Evolutionary conservation across 73 alveolate species (phyloP).

Genomic region (Paramecium biaurelia): DNA sequence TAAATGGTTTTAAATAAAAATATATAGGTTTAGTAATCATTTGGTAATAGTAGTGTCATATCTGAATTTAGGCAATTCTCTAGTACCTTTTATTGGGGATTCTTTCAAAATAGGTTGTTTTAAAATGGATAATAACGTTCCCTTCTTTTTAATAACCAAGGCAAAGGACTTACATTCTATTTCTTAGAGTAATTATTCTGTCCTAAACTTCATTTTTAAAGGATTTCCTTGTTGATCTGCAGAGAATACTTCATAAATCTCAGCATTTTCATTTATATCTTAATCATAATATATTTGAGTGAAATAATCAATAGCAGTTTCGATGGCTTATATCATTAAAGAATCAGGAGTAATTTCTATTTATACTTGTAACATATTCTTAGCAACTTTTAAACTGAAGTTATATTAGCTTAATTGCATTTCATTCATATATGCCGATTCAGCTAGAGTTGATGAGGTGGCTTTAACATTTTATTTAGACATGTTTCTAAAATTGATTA

Average conservation of each 20-base stretch:
- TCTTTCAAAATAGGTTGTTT: not conserved
- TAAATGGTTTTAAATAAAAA: not conserved
- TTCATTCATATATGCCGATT: not conserved
- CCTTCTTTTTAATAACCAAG: not conserved
- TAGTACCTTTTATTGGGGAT: not conserved
- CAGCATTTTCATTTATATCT: not conserved
- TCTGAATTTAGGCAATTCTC: not conserved
- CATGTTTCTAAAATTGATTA: not conserved
- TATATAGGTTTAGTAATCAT: not conserved
- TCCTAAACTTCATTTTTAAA: not conserved
- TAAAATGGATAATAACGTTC: not conserved
- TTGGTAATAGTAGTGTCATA: not conserved
- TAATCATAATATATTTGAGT: slow-evolving; percentile 2
- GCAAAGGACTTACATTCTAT: not conserved
- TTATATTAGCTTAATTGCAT: not conserved
- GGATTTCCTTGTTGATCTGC: not conserved
- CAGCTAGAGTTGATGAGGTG: not conserved
- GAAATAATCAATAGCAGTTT: slow-evolving; percentile 1
- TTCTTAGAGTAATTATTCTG: not conserved
- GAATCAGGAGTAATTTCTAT: slow-evolving; percentile 11
- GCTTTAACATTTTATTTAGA: not conserved
- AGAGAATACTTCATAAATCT: not conserved
- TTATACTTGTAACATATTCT: not conserved
- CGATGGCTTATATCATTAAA: not conserved
- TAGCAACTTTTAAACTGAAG: not conserved